Conservation (phyloP, 208 protist species). For the Leishmania tropica region DNA sequence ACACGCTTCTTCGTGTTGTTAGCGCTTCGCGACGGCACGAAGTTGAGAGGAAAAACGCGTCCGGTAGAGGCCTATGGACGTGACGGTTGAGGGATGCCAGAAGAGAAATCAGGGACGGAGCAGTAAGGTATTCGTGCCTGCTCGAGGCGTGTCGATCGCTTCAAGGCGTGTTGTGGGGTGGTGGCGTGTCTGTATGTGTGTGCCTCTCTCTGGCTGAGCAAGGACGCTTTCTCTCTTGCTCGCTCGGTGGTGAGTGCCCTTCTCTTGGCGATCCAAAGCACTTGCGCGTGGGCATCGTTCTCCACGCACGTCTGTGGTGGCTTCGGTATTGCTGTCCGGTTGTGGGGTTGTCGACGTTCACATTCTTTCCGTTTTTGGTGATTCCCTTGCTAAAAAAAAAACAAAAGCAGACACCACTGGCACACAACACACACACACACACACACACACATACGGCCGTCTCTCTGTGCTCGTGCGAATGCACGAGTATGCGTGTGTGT, state of each 20-base stretch:
- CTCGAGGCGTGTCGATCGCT: background rate
- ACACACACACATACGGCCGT: background rate
- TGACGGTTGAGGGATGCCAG: background rate
- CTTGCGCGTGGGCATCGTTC: background rate
- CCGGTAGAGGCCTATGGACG: background rate
- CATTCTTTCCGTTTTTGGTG: background rate
- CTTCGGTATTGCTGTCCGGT: too few relatives aligned
- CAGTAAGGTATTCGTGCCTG: background rate
- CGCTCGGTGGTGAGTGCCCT: background rate
- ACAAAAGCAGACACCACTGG: background rate
- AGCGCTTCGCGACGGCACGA: background rate
- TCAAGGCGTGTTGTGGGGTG: background rate
- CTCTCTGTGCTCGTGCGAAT: background rate
- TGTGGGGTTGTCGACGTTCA: background rate
- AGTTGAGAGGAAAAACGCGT: background rate
- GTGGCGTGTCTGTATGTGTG: background rate
- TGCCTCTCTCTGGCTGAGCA: background rate
- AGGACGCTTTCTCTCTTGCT: background rate
- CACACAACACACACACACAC: background rate
- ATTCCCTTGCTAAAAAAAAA: background rate
- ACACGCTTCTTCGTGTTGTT: background rate
- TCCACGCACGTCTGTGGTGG: background rate
- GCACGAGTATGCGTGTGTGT: background rate
- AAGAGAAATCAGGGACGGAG: background rate
- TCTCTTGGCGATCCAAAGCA: background rate